Base-by-base conservation (phyloP, 1,284 basidiomycete genomes). In the Athelia sp. region DNA sequence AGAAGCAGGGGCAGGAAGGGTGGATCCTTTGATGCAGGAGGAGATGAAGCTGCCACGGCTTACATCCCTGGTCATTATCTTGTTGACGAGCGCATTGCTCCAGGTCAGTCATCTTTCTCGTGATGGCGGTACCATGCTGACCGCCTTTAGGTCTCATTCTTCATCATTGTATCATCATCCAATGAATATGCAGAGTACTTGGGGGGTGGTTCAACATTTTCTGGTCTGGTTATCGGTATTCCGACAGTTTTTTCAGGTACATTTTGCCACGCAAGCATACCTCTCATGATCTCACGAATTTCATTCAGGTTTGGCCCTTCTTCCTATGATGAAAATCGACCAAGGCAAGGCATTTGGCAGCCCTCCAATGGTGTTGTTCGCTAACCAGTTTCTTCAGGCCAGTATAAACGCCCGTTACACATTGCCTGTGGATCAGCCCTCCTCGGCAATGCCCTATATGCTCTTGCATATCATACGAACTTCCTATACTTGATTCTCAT, bases 191-290 rank as follows among this genome's bases (percentile, higher is more conserved):
- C 82, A 0, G 70, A 78, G 51, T 70, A 78, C 56, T 66, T 87
- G 3, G 84, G 84, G 24, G 84, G 84, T 14, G 74, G 68, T 11
- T 70, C 82, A 14, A 82, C 81, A 0, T 87, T 87, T 58, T 80
- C 82, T 26, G 85, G 85, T 53, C 59, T 87, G 10, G 74, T 79
- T n/a, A 84, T 87, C 52, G 85, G 85, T 57, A 84, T 87, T 40
- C 17, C 21, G 36, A 17, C 17, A 8, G 71, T 47, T 66, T 70
- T 1, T 15, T 40, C 36, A 29, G 21, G 36, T 40, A 9, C 17
- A 10, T n/a, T n/a, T 40, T 48, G 36, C 38, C 29, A 21, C 11
- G 6, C 6, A 29, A 13, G 13, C 4, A 29, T 29, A 13, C 26
- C 13, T 13, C 26, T 13, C 26, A 6, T 13, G 6, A 6, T 29